These are phyloP conservation scores for Colletotrichum aenigma DNA, from an alignment of 2,329 filamentous ascomycete species.

Conservation along the genomic window DNA sequence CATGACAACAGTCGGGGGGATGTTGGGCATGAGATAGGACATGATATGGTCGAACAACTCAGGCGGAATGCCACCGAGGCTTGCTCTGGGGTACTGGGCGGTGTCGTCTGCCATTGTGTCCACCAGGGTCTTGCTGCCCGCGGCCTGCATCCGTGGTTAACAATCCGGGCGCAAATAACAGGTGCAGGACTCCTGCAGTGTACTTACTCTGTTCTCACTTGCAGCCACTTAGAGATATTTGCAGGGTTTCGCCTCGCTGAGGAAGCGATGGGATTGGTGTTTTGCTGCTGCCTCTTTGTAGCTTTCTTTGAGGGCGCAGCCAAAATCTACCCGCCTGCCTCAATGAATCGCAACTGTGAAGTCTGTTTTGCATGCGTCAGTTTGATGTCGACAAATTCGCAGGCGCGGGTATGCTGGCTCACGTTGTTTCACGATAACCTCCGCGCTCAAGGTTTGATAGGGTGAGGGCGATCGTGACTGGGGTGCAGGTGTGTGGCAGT, in stretches of 20 bases:
- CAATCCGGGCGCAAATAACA: neutral
- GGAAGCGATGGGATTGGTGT: neutral
- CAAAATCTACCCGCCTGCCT: neutral
- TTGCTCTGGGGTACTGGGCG: neutral
- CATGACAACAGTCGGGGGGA: neutral
- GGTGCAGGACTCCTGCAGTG: neutral
- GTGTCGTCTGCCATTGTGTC: neutral
- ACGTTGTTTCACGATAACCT: slow-evolving; percentile 2
- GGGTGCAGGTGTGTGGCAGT: neutral
- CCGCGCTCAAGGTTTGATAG: slow-evolving; percentile 10
- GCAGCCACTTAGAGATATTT: neutral
- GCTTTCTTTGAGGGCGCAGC: neutral
- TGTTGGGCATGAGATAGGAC: neutral
- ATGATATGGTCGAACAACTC: neutral
- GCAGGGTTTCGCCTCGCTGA: neutral
- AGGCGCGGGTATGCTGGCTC: neutral
- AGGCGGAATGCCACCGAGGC: neutral
- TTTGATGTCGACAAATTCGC: neutral
- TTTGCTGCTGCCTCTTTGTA: neutral
- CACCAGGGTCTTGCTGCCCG: neutral
- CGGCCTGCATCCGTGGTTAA: neutral
- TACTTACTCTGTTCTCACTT: neutral
- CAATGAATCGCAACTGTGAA: neutral
- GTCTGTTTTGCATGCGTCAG: neutral
- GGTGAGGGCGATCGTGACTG: neutral